Evolutionary conservation across 2,329 filamentous ascomycete species (phyloP), one percentile per base, ranked within the genome.

Genomic region (Aspergillus alliaceus): DNA sequence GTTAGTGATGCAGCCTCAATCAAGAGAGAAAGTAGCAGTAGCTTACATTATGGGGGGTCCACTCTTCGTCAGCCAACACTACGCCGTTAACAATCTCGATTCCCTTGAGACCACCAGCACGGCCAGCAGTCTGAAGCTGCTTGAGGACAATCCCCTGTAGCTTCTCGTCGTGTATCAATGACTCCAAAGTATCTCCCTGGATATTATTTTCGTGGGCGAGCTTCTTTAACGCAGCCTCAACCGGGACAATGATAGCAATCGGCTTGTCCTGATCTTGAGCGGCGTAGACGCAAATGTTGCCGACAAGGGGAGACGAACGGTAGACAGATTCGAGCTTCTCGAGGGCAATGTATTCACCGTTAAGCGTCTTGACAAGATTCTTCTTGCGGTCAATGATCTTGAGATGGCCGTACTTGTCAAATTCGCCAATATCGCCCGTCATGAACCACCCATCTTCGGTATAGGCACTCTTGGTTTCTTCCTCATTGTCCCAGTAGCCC

Each of bases 271-370:
- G 85, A 64, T 89, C 84, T 63, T 84, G 77, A 58, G 91, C 89
- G 40, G 91, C 93, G 70, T 95, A 90, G 40, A 96, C 84, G 81
- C 95, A 95, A 71, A 97, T 86, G 77, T 96, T 96, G 59, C 85
- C 84, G 20, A 96, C 91, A 9, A 89, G 84, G n/a, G 86, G 83
- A 9, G 84, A 85, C 46, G 90, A 87, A 60, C 93, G 88, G 79
- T 97, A 98, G 54, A 96, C 83, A 3, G 93, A 90, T 79, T 98
- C 93, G 58, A 98, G 86, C 81, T 93, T 97, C 80, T 98, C 93
- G 4, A 99, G 84, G 22, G 93, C 95, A 73, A 98, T 96, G 77
- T 98, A 98, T 81, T 98, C 93, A 66, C 93, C 93, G 59, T 93
- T 92, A 63, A 91, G 85, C 62, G 95, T 93, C 86, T 98, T 98